A percentile compares a stretch with the other conserved stretches of the same genome.
phyloP scores from a whole-genome alignment of 345 rosid genomes.

The Eucalyptus pauciflora region DNA sequence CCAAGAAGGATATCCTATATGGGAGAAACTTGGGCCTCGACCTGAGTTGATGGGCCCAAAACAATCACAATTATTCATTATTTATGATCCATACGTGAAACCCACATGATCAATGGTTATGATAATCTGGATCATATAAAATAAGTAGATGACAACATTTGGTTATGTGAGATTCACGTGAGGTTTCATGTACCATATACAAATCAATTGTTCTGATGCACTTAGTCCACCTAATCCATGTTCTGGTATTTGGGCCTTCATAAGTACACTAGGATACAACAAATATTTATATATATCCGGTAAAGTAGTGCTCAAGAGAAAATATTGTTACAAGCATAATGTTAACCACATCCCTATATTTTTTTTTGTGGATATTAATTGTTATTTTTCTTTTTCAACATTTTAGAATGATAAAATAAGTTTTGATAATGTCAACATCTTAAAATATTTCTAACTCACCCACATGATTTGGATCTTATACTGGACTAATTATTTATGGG shows the following conservation, averaged over 20 bases:
- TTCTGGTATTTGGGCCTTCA: not conserved
- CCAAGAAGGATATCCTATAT: not conserved
- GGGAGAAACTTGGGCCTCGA: not conserved
- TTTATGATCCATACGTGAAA: fast-evolving
- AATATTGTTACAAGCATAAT: not conserved
- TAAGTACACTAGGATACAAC: not conserved
- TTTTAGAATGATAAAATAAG: not conserved
- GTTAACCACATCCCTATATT: not conserved
- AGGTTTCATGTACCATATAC: not conserved
- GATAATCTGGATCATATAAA: not conserved
- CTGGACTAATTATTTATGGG: not conserved
- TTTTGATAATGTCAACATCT: not conserved
- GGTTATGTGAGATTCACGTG: not conserved
- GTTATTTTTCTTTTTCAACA: not conserved
- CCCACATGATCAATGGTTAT: not conserved
- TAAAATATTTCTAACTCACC: not conserved
- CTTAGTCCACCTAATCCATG: not conserved
- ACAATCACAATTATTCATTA: not conserved
- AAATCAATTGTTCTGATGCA: not conserved
- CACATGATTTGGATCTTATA: not conserved
- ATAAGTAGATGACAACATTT: not conserved
- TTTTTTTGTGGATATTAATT: not conserved
- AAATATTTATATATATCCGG: too few species aligned
- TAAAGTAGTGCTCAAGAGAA: not conserved
- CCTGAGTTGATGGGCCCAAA: not conserved